These are phyloP conservation scores for Penicillium polonicum DNA, from an alignment of 2,329 filamentous ascomycete genomes.

Conservation along the genomic window DNA sequence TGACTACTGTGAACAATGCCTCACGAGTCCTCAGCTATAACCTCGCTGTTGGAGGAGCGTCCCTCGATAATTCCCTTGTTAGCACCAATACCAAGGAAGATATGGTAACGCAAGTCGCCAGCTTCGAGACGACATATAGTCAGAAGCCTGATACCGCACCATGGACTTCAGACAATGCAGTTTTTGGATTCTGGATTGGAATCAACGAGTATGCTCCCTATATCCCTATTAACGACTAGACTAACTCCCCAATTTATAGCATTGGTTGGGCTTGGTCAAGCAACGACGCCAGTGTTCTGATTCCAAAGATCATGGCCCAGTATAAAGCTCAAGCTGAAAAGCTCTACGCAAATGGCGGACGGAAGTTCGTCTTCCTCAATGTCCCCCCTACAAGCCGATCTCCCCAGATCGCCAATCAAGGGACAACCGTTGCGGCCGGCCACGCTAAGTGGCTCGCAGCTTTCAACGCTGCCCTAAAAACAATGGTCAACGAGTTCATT, in stretches of 20 bases:
- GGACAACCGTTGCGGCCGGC: constrained; percentile 13
- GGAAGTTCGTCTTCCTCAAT: constrained; percentile 60
- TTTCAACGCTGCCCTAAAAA: constrained; percentile 28
- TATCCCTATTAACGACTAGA: neutral
- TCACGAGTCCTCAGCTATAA: constrained; percentile 54
- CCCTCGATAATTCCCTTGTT: constrained; percentile 54
- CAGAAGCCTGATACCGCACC: constrained; percentile 31
- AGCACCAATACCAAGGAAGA: constrained; percentile 49
- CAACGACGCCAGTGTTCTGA: constrained; percentile 28
- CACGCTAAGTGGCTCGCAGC: constrained; percentile 26
- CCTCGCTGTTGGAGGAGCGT: constrained; percentile 56
- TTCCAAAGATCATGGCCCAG: constrained; percentile 43
- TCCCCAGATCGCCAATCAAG: constrained; percentile 25
- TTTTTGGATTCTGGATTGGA: constrained; percentile 38
- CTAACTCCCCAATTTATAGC: constrained; percentile 13
- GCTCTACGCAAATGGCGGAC: constrained; percentile 54
- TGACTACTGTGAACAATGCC: constrained; percentile 50
- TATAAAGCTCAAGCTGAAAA: constrained; percentile 47
- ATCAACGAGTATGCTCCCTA: constrained; percentile 31
- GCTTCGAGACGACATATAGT: constrained; percentile 44
- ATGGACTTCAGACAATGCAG: constrained; percentile 27
- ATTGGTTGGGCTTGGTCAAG: constrained; percentile 33
- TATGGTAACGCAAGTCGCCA: constrained; percentile 50
- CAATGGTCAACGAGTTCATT: constrained; percentile 23
- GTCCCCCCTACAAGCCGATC: constrained; percentile 51